Base-by-base conservation (phyloP, 2,329 filamentous ascomycete species). In the Didymella keratinophila region DNA sequence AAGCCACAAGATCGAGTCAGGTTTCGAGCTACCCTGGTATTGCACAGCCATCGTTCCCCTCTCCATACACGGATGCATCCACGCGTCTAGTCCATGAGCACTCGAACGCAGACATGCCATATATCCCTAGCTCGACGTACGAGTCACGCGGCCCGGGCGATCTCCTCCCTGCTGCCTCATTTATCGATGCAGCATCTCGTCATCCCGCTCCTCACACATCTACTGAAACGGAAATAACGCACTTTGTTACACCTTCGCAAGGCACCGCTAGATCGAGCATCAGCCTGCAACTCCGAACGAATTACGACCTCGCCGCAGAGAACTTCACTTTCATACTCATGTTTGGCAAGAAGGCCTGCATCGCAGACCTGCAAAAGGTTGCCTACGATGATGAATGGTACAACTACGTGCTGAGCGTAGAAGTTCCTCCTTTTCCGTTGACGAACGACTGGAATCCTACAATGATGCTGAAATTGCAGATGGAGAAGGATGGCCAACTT, bases 261-360 rank as follows among this genome's bases (percentile, higher is more conserved):
- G 93, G 93, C 42, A 78, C 82, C 32, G 84, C 85, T 71, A 90
- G 90, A 52, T 90, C 89, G 20, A 88, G 88, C 68, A 80, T 97
- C 10, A 84, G 85, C 59, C 83, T 97, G 63, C 89, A 91, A 72
- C 85, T 96, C 28, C 87, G 88, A 51, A 89, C 90, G 42, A 84
- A 88, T 60, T 91, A 91, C 78, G 89, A 96, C 71, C 79, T 96
- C 60, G 56, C 84, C 88, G 76, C 84, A 82, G 30, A 83, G 82
- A 58, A 83, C 81, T 69, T 67, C 59, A 71, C 72, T 18, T 68
- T 80, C 72, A 87, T 91, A 69, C 88, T 97, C 53, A 84, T 88
- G 45, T 96, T 97, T 76, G 92, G 92, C n/a, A 83, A 85, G n/a
- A 86, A 90, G 69, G 88, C 88, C 75, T 89, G 88, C 75, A 82